phyloP scores from a whole-genome alignment of 495 filamentous ascomycete species.

The Articulospora tetracladia region DNA sequence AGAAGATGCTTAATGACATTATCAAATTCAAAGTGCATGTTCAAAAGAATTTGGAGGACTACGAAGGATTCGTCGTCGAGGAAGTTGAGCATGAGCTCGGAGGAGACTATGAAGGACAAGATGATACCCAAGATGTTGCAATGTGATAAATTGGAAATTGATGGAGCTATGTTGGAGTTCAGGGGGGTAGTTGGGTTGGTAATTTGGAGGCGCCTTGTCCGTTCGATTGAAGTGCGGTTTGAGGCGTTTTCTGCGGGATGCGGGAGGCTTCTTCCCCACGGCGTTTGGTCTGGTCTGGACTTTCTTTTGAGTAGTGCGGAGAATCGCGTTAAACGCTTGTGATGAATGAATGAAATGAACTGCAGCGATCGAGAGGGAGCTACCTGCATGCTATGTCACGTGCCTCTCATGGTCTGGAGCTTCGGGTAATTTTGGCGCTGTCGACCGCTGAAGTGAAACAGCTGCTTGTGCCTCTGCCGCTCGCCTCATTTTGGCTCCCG shows the following conservation, averaged over 20 bases:
- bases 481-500: neutral
- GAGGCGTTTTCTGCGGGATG: constrained; percentile 5
- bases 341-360: too few species aligned
- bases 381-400: too few species aligned
- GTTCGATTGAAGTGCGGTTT: neutral
- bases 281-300: too few species aligned
- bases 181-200: neutral
- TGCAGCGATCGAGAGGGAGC: too few species aligned
- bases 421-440: too few species aligned
- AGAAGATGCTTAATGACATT: constrained; percentile 93
- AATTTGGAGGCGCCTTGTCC: neutral
- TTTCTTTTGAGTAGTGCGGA: too few species aligned
- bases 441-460: too few species aligned
- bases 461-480: neutral
- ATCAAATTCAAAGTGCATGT: constrained; percentile 98
- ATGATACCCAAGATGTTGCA: constrained; percentile 33
- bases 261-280: neutral
- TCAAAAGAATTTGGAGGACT: constrained; percentile 86
- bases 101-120: constrained; percentile 44
- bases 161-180: neutral
- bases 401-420: too few species aligned
- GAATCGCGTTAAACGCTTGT: too few species aligned
- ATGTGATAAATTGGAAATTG: constrained; percentile 16
- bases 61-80: constrained; percentile 85
- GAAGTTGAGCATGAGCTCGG: constrained; percentile 83